A percentile compares a stretch with the other conserved stretches of the same genome.
These are phyloP conservation scores for Collybiopsis confluens DNA, from an alignment of 768 basidiomycete species.

Conservation along the genomic window DNA sequence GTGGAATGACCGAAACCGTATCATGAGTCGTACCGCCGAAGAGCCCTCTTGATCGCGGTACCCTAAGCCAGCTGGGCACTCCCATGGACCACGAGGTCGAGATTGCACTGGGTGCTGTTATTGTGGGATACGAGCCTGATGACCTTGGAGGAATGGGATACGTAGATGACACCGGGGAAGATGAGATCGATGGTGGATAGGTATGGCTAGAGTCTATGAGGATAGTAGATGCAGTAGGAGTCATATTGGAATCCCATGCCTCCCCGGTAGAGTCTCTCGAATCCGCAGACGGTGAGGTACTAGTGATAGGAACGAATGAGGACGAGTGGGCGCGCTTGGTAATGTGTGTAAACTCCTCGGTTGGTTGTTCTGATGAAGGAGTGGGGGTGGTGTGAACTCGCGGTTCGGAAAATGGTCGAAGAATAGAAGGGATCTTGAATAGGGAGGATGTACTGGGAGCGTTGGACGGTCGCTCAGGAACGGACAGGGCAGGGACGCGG, in stretches of 20 bases:
- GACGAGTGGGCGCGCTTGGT: slow-evolving; percentile 48
- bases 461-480: slow-evolving; percentile 7
- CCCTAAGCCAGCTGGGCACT: slow-evolving; percentile 70
- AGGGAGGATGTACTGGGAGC: slow-evolving; percentile 32
- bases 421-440: slow-evolving; percentile 62
- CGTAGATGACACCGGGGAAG: not conserved
- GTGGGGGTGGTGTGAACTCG: not conserved
- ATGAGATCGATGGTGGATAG: slow-evolving; percentile 66
- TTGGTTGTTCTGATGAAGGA: not conserved
- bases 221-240: slow-evolving; percentile 21
- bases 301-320: slow-evolving; percentile 58
- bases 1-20: slow-evolving; percentile 26
- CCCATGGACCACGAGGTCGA: slow-evolving; percentile 30
- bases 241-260: slow-evolving; percentile 19
- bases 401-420: slow-evolving; percentile 64
- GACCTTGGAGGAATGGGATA: not conserved
- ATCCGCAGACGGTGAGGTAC: slow-evolving; percentile 23
- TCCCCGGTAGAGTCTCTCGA: slow-evolving; percentile 11
- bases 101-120: slow-evolving; percentile 27
- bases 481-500: slow-evolving; percentile 17
- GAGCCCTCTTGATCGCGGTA: slow-evolving; percentile 23
- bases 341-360: slow-evolving; percentile 73
- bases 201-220: slow-evolving; percentile 48
- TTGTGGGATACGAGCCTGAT: slow-evolving; percentile 16
- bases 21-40: slow-evolving; percentile 25